These are phyloP conservation scores for Cucumis cinereus DNA, from an alignment of 306 rosid species.

Conservation along the genomic window DNA sequence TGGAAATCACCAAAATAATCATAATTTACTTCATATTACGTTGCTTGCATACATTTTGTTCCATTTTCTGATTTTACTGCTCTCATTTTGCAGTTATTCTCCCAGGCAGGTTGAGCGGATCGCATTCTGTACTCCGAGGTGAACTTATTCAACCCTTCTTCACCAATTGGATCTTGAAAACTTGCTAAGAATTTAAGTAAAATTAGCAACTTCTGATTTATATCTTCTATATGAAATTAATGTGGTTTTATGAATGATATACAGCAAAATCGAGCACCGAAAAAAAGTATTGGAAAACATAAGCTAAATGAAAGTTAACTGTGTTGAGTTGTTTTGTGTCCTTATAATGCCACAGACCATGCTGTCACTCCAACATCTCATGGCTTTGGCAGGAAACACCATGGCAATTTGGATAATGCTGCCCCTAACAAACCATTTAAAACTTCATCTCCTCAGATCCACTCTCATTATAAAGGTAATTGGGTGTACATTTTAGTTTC, in stretches of 20 bases:
- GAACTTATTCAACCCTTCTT: not conserved
- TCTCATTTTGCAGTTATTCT: constrained; percentile 3
- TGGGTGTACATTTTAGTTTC: not conserved
- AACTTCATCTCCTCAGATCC: constrained; percentile 4
- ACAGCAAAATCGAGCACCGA: not conserved
- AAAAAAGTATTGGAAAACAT: not conserved
- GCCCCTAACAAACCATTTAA: constrained; percentile 4
- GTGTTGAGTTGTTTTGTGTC: not conserved
- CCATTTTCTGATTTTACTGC: not conserved
- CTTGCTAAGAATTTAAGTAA: not conserved
- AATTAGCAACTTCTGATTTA: not conserved
- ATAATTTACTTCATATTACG: not conserved
- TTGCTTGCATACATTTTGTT: not conserved
- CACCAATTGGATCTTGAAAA: not conserved
- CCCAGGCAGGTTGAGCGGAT: not conserved
- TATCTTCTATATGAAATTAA: not conserved
- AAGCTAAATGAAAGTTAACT: not conserved
- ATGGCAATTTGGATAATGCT: constrained; percentile 5
- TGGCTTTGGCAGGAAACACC: constrained; percentile 19
- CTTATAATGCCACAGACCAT: constrained; percentile 14
- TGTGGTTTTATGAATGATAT: not conserved
- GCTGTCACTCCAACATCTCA: constrained; percentile 17
- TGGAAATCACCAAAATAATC: not conserved
- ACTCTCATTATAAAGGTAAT: constrained; percentile 16
- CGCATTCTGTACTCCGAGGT: constrained; percentile 1